Base-by-base conservation (phyloP, 345 rosid species). In the Stellera chamaejasme region DNA sequence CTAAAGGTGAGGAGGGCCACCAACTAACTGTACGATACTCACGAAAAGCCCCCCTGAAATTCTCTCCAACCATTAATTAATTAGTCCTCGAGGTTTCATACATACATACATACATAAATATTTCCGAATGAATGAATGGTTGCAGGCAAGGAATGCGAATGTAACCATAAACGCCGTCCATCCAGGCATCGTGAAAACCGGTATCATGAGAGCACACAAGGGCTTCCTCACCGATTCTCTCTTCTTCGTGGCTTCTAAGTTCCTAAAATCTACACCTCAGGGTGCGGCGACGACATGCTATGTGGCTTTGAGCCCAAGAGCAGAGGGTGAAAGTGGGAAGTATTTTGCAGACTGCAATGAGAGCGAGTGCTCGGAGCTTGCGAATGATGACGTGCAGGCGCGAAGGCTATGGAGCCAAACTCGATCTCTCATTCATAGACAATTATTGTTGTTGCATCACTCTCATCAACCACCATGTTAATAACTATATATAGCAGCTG, bases 221-320 rank as follows among this genome's bases (percentile, higher is more conserved):
- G 82, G 93, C 25, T 71, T 88, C 48, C 65, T 92, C 54, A 92
- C 97, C 71, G 98, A 92, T 84, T 92, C 97, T 51, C 56, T 92
- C 56, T 92, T 67, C 68, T 86, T 92, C 68, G 77, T 88, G 57
- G 90, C 96, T 7, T 92, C 98, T 66, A 92, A 86, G 79, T 64
- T 88, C 61, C 80, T 92, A 47, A 92, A 92, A 72, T 75, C 96
- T 36, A 61, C 75, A 58, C 60, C 84, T 43, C 96, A 92, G 95
- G 98, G 98, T 6, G 96, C 98, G 67, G 73, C 98, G 10, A 92
- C 98, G 26, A 88, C 95, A 55, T 92, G 98, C 71, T 86, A 92
- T 52, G 91, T 79, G 23, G 95, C 97, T 27, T 54, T 92, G 71
- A 92, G 89, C 68, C 84, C 83, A 52, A 66, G 81, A 53, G 28